phyloP scores from a whole-genome alignment of 2,329 filamentous ascomycete genomes.

The Cercospora canescens region DNA sequence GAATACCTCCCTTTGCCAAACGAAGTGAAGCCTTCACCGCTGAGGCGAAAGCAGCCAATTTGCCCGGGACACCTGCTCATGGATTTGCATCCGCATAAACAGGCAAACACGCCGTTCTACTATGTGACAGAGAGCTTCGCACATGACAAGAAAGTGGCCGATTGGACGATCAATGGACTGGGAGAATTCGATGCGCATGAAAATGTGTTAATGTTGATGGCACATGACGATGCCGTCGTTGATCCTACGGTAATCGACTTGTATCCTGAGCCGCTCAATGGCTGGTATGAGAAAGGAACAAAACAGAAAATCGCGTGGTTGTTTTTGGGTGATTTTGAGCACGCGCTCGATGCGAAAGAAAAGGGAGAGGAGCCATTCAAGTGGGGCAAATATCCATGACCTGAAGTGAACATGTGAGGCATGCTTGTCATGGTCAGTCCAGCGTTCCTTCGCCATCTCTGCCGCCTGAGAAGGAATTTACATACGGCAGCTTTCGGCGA shows the following conservation, averaged over 20 bases:
- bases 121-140: conserved; percentile 35
- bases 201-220: conserved; percentile 34
- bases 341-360: conserved; percentile 39
- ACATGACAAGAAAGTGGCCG: conserved; percentile 37
- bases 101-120: conserved; percentile 39
- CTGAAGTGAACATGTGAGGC: background rate
- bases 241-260: conserved; percentile 36
- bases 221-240: conserved; percentile 35
- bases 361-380: conserved; percentile 25
- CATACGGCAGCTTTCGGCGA: background rate
- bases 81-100: conserved; percentile 39
- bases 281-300: conserved; percentile 34
- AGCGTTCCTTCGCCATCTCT: background rate
- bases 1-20: conserved; percentile 43
- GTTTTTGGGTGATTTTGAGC: conserved; percentile 54
- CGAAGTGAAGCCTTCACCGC: conserved; percentile 28
- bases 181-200: conserved; percentile 37
- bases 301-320: conserved; percentile 35
- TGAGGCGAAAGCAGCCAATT: conserved; percentile 24
- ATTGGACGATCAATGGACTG: conserved; percentile 35
- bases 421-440: background rate
- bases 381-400: conserved; percentile 24
- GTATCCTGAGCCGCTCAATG: conserved; percentile 42
- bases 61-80: conserved; percentile 47
- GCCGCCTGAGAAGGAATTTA: background rate